Evolutionary conservation across 2,329 filamentous ascomycete genomes (phyloP).

Genomic region (Fusarium nisikadoi): DNA sequence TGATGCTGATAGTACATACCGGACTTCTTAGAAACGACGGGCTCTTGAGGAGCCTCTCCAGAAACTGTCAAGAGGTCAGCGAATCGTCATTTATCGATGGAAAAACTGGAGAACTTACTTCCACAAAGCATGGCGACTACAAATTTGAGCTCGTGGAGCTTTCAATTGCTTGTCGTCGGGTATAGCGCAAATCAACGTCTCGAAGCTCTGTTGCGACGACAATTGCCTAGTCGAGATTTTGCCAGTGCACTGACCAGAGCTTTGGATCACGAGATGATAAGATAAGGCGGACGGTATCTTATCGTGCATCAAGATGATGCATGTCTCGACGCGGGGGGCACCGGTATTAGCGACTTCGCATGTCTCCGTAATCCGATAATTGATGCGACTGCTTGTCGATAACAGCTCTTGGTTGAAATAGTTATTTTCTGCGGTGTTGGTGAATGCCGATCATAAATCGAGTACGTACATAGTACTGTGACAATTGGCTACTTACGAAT

Average conservation of each 20-base stretch:
- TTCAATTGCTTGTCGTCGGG: slow-evolving; percentile 46
- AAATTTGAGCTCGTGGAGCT: slow-evolving; percentile 41
- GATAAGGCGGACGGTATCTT: slow-evolving; percentile 39
- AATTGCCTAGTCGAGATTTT: slow-evolving; percentile 47
- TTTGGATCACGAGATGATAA: slow-evolving; percentile 47
- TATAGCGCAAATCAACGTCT: slow-evolving; percentile 39
- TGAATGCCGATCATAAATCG: background rate
- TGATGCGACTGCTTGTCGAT: background rate
- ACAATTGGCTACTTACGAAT: background rate
- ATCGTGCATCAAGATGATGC: slow-evolving; percentile 24
- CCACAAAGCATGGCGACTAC: slow-evolving; percentile 59
- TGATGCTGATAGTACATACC: slow-evolving; percentile 64
- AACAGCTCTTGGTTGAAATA: background rate
- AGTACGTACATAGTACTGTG: background rate
- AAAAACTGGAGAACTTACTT: slow-evolving; percentile 50
- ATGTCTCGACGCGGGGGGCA: slow-evolving; percentile 35
- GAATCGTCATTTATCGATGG: background rate
- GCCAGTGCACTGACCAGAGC: slow-evolving; percentile 46
- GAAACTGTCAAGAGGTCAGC: slow-evolving; percentile 72
- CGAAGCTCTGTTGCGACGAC: slow-evolving; percentile 42
- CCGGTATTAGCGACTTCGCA: slow-evolving; percentile 37
- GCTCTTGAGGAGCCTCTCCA: slow-evolving; percentile 93
- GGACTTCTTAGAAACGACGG: slow-evolving; percentile 94
- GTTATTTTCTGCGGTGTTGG: background rate
- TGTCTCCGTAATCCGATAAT: slow-evolving; percentile 40